phyloP scores from a whole-genome alignment of 352 stramenopile genomes.

The Phytopythium montanum region DNA sequence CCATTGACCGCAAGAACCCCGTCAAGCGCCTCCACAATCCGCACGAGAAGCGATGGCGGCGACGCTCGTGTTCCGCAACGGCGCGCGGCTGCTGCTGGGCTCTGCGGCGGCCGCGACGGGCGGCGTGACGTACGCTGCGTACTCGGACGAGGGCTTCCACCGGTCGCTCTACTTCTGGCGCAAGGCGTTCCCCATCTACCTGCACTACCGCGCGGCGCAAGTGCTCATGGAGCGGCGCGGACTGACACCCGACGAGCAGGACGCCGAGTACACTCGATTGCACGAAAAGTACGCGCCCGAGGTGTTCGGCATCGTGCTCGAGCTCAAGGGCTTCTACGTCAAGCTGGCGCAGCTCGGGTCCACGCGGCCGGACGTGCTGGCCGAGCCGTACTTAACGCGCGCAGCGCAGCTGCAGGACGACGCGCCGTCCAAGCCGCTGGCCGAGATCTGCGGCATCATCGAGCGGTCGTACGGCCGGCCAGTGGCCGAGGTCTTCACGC shows the following conservation, averaged over 20 bases:
- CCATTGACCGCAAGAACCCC: too few relatives aligned
- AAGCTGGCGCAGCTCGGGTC: conserved; percentile 83
- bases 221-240: conserved; percentile 62
- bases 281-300: conserved; percentile 74
- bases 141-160: conserved; percentile 76
- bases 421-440: conserved; percentile 65
- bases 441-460: conserved; percentile 76
- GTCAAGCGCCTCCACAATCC: too few relatives aligned
- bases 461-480: conserved; percentile 65
- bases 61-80: conserved; percentile 50
- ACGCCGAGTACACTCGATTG: conserved; percentile 65
- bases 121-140: conserved; percentile 50
- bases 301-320: conserved; percentile 79
- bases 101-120: conserved; percentile 40
- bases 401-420: conserved; percentile 77
- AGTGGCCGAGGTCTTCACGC: conserved; percentile 44
- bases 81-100: conserved; percentile 51
- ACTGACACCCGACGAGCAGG: conserved; percentile 48
- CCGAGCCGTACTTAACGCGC: conserved; percentile 75
- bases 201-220: conserved; percentile 76
- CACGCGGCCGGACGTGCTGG: conserved; percentile 75
- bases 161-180: conserved; percentile 85
- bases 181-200: conserved; percentile 85
- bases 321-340: conserved; percentile 88
- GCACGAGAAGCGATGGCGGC: conserved; percentile 20